A percentile compares a stretch with the other conserved stretches of the same genome.
These are phyloP conservation scores for Saturnispora serradocipensis DNA, from an alignment of 805 yeast species.

Conservation along the genomic window DNA sequence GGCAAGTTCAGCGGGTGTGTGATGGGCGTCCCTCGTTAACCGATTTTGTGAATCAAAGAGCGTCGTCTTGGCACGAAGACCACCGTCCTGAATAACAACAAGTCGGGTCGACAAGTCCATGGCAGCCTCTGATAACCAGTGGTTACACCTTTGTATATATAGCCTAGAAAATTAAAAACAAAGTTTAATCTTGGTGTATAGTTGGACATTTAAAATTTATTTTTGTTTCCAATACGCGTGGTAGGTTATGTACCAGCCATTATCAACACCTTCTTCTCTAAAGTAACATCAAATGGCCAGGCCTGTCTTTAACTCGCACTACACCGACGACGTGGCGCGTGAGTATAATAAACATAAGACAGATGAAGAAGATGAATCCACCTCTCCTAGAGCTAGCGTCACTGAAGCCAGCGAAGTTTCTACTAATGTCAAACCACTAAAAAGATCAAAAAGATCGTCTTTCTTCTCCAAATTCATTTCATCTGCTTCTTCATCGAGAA, in stretches of 20 bases:
- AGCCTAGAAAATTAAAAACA: neutral
- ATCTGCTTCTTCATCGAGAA: conserved; percentile 2
- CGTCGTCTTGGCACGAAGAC: conserved; percentile 40
- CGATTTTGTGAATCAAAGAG: conserved; percentile 35
- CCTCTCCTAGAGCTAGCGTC: neutral
- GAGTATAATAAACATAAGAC: neutral
- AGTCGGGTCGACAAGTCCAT: conserved; percentile 6
- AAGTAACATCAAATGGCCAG: neutral
- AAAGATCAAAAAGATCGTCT: conserved; percentile 5
- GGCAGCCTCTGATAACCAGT: neutral
- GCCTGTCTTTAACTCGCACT: conserved; percentile 3
- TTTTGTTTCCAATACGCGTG: neutral
- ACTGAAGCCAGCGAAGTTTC: neutral
- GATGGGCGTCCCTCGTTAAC: conserved; percentile 28
- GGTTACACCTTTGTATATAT: neutral
- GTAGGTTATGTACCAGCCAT: neutral
- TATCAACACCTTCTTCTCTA: neutral
- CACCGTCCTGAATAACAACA: conserved; percentile 41
- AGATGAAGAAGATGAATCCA: neutral
- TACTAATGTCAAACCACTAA: neutral
- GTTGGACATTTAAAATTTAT: neutral
- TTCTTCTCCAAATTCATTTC: conserved; percentile 7
- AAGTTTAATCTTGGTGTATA: neutral
- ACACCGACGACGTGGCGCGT: neutral
- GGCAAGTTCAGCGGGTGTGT: conserved; percentile 36